Evolutionary conservation across 2,329 filamentous ascomycete genomes (phyloP).

Genomic region (Colletotrichum somersetense): DNA sequence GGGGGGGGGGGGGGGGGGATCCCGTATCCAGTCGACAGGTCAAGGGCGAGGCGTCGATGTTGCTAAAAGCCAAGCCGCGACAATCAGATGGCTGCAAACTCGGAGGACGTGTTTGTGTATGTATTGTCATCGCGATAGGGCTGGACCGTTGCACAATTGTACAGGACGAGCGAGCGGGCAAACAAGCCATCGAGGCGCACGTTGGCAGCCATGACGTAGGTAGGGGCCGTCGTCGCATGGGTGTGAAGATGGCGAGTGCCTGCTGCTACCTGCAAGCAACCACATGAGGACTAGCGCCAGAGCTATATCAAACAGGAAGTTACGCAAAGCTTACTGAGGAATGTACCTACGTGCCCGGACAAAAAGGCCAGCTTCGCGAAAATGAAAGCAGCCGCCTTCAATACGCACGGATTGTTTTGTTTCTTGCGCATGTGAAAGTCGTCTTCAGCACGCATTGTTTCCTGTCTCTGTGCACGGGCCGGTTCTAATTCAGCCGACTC

Average conservation of each 20-base stretch:
- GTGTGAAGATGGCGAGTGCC: not conserved
- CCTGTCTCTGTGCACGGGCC: not conserved
- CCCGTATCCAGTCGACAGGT: not conserved
- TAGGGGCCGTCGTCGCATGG: not conserved
- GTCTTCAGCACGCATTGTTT: not conserved
- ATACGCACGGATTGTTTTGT: not conserved
- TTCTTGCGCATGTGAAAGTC: not conserved
- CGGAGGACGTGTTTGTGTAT: not conserved
- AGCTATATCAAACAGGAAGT: not conserved
- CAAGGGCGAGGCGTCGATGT: not conserved
- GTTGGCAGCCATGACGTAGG: constrained; percentile 37
- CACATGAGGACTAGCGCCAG: constrained; percentile 22
- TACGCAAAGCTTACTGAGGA: not conserved
- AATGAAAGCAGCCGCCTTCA: not conserved
- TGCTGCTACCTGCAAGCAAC: not conserved
- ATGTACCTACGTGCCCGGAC: not conserved
- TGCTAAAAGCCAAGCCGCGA: not conserved
- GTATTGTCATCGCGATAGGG: not conserved
- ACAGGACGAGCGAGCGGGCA: not conserved
- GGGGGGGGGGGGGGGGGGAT: rapidly evolving
- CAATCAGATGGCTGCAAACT: not conserved
- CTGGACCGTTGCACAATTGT: not conserved
- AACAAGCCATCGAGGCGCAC: constrained; percentile 14
- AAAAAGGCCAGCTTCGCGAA: not conserved
- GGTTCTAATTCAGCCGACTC: not conserved